phyloP scores from a whole-genome alignment of 2,329 filamentous ascomycete species.

The Myotisia sp. region DNA sequence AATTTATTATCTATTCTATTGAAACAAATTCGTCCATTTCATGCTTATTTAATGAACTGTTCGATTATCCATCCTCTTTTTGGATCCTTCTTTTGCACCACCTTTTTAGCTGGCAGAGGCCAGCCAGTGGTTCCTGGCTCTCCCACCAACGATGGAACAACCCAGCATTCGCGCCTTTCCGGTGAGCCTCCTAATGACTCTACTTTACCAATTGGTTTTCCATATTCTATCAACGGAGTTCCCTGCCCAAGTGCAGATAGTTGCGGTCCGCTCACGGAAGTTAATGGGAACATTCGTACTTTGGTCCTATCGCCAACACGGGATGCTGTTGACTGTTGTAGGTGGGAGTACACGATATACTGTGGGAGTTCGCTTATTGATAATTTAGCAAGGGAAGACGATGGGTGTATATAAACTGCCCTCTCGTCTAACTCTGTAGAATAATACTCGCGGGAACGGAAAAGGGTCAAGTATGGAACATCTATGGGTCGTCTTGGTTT shows the following conservation, averaged over 20 bases:
- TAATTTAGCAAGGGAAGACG: conserved; percentile 61
- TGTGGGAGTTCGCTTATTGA: conserved; percentile 62
- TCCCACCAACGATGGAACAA: conserved; percentile 64
- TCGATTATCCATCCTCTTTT: conserved; percentile 64
- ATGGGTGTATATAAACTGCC: conserved; percentile 76
- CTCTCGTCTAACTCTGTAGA: conserved; percentile 39
- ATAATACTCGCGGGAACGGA: conserved; percentile 44
- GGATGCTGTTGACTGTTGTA: conserved; percentile 53
- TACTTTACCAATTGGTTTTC: conserved; percentile 83
- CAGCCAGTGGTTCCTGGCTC: conserved; percentile 56
- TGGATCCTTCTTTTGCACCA: conserved; percentile 60
- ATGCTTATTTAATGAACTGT: conserved; percentile 28
- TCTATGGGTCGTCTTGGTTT: conserved; percentile 79
- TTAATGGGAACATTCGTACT: conserved; percentile 78
- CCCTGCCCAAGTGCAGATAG: conserved; percentile 67
- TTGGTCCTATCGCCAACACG: conserved; percentile 48
- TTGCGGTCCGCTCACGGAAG: conserved; percentile 60
- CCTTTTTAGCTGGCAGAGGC: conserved; percentile 73
- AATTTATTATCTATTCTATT: too few relatives aligned
- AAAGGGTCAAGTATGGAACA: conserved; percentile 76
- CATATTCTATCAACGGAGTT: conserved; percentile 68
- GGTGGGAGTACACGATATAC: conserved; percentile 74
- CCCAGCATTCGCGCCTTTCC: conserved; percentile 60
- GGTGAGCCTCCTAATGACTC: conserved; percentile 34
- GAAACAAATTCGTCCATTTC: too few relatives aligned